Conservation (phyloP, 768 basidiomycete genomes). For the Suillus placidus region DNA sequence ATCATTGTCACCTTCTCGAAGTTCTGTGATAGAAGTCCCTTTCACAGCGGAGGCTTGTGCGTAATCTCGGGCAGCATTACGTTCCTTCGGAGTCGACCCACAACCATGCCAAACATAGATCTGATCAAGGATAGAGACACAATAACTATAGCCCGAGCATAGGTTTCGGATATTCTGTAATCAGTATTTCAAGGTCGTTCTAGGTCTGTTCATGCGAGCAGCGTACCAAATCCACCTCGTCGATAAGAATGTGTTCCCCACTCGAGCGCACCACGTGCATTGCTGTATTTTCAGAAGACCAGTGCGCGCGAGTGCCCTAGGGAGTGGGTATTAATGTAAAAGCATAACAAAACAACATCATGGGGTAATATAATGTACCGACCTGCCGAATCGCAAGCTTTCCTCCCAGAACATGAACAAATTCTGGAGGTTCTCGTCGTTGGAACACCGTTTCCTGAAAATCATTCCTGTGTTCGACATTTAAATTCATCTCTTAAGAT, state of each 20-base stretch:
- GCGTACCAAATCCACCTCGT: conserved; percentile 71
- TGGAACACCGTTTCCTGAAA: conserved; percentile 51
- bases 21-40: conserved; percentile 49
- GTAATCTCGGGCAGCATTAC: conserved; percentile 63
- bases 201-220: conserved; percentile 4
- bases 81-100: conserved; percentile 63
- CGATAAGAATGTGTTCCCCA: conserved; percentile 57
- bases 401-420: conserved; percentile 69
- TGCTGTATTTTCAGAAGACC: conserved; percentile 78
- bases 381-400: conserved; percentile 78
- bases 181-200: conserved; percentile 13
- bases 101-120: conserved; percentile 83
- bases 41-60: conserved; percentile 48
- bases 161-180: conserved; percentile 62
- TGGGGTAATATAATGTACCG: conserved; percentile 11
- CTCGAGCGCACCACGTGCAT: conserved; percentile 73
- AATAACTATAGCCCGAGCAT: conserved; percentile 87
- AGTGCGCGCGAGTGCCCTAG: conserved; percentile 72
- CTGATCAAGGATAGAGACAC: conserved; percentile 66
- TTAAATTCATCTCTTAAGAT: neutral
- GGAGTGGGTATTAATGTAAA: conserved; percentile 8
- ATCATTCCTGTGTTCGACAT: neutral
- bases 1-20: conserved; percentile 66
- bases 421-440: conserved; percentile 61
- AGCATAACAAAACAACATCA: conserved; percentile 1